These are phyloP conservation scores for Solanum bulbocastanum DNA, from an alignment of 257 asterid genomes.

Conservation along the genomic window DNA sequence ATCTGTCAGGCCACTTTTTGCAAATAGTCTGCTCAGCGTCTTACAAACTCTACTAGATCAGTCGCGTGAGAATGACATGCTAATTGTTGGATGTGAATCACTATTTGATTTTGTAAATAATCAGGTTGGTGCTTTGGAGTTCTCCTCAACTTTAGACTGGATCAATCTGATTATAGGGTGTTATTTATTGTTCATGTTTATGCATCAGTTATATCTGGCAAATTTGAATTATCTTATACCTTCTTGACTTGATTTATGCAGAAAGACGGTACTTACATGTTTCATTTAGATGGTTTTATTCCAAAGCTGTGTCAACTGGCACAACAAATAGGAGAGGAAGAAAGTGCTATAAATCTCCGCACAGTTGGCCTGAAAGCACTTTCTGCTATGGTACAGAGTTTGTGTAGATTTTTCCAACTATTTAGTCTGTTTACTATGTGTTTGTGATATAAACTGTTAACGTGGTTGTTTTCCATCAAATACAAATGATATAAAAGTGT, in stretches of 20 bases:
- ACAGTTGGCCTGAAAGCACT: constrained; percentile 79
- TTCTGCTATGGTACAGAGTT: constrained; percentile 60
- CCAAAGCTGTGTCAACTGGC: constrained; percentile 90
- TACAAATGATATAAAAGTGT: neutral
- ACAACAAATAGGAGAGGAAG: constrained; percentile 87
- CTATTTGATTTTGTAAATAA: constrained; percentile 89
- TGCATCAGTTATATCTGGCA: neutral
- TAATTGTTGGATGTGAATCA: constrained; percentile 77
- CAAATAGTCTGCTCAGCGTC: constrained; percentile 70
- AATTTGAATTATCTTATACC: neutral
- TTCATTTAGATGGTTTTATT: constrained; percentile 71
- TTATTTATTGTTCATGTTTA: neutral
- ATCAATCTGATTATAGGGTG: neutral
- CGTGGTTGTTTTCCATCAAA: neutral
- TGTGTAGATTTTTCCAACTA: constrained; percentile 1
- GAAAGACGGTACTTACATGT: constrained; percentile 88
- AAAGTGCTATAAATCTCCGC: constrained; percentile 39
- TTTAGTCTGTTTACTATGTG: neutral
- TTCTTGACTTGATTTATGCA: constrained; percentile 22
- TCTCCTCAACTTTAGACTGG: neutral
- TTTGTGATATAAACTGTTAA: neutral
- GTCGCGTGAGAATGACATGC: constrained; percentile 66
- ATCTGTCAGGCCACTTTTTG: constrained; percentile 77
- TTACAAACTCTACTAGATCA: constrained; percentile 77
- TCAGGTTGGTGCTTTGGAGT: constrained; percentile 47